These are phyloP conservation scores for Trichoderma asperellum DNA, from an alignment of 2,329 filamentous ascomycete genomes.

Conservation along the genomic window DNA sequence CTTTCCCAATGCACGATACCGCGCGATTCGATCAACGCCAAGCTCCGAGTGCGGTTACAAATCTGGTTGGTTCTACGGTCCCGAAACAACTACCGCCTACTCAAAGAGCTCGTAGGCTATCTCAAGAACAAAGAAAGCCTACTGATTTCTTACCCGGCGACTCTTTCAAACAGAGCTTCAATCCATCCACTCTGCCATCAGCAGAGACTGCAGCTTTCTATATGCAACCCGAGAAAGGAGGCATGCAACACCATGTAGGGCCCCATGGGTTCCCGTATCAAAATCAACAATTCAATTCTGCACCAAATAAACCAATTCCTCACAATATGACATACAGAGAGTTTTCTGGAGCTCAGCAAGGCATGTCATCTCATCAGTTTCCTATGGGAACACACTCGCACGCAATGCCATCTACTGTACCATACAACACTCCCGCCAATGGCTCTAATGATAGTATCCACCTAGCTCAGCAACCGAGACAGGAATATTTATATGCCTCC, in stretches of 20 bases:
- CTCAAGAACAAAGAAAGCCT: background rate
- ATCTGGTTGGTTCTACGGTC: background rate
- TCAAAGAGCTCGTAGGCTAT: background rate
- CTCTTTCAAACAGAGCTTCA: background rate
- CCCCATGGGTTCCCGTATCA: background rate
- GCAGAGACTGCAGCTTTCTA: constrained; percentile 8
- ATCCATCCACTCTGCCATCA: background rate
- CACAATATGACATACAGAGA: background rate
- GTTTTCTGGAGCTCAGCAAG: constrained; percentile 1
- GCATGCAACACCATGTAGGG: background rate
- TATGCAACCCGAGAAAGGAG: constrained; percentile 23
- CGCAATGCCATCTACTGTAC: background rate
- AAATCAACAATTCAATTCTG: background rate
- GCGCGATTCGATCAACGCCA: background rate
- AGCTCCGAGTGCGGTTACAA: background rate
- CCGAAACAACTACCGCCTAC: background rate
- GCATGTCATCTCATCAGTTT: background rate
- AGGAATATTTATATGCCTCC: background rate
- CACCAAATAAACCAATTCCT: background rate
- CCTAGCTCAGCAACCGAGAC: background rate
- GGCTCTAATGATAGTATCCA: background rate
- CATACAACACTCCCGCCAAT: background rate
- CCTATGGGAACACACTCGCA: background rate
- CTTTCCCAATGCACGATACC: constrained; percentile 1
- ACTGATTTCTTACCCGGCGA: background rate